These are phyloP conservation scores for Globisporangium okanoganense DNA, from an alignment of 352 stramenopile species.

Conservation along the genomic window DNA sequence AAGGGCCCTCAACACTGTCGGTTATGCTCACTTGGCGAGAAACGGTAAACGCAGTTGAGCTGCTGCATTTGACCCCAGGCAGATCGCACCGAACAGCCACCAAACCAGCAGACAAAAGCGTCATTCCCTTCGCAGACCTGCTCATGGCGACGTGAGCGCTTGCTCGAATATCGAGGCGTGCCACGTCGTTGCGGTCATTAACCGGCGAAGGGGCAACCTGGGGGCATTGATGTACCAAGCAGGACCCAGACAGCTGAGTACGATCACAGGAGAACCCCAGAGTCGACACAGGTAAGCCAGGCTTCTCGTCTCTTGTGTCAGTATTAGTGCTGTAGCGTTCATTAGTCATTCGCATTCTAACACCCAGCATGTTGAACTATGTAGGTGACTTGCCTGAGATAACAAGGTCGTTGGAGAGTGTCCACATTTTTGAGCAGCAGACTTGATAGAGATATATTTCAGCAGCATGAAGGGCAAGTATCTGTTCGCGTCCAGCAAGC, in stretches of 20 bases:
- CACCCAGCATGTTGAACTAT: neutral
- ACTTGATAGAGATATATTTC: neutral
- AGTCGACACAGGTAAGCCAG: neutral
- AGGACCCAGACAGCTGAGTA: slow-evolving; percentile 2
- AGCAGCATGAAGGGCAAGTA: slow-evolving; percentile 6
- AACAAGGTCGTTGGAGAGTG: neutral
- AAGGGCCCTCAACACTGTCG: neutral
- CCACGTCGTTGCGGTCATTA: neutral
- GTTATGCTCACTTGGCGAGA: slow-evolving; percentile 5
- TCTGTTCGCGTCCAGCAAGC: neutral
- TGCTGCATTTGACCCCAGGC: neutral
- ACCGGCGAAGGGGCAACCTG: neutral
- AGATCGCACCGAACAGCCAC: neutral
- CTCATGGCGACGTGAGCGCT: neutral
- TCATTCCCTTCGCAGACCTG: neutral
- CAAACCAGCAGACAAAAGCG: neutral
- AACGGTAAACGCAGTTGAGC: slow-evolving; percentile 1
- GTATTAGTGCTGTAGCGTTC: too few species aligned
- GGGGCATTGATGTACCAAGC: neutral
- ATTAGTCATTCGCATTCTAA: neutral
- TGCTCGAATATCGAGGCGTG: neutral
- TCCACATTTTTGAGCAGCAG: neutral
- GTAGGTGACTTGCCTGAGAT: neutral
- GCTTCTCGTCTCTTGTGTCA: neutral
- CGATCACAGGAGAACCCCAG: neutral